Percentiles rank a stretch among this genome's conserved stretches.
Conservation (phyloP, 2,329 filamentous ascomycete genomes). For the Coleophoma eucalyptorum region DNA sequence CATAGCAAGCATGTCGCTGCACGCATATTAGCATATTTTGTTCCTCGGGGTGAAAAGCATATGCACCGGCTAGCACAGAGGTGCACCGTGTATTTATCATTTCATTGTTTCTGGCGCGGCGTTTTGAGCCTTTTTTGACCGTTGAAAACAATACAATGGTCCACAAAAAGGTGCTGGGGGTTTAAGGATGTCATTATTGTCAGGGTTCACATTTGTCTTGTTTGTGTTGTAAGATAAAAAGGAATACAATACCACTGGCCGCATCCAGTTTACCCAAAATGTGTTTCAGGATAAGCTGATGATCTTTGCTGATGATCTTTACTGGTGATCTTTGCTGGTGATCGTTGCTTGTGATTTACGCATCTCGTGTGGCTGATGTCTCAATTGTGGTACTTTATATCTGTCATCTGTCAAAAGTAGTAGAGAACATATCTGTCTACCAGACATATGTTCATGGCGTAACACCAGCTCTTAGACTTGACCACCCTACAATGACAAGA, state of each 20-base stretch:
- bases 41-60: conserved; percentile 10
- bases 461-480: no score
- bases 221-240: neutral
- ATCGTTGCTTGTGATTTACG: no score
- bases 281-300: no score
- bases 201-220: conserved; percentile 5
- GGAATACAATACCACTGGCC: neutral
- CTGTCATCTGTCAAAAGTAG: no score
- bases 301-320: no score
- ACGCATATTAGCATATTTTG: conserved; percentile 15
- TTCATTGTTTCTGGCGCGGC: conserved; percentile 15
- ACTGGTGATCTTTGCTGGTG: no score
- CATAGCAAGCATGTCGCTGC: conserved; percentile 6
- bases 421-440: no score
- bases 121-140: conserved; percentile 12
- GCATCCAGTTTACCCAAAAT: no score
- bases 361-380: no score
- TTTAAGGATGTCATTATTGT: neutral
- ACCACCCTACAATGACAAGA: no score
- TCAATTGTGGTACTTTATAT: no score
- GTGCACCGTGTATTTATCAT: conserved; percentile 11
- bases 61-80: conserved; percentile 13
- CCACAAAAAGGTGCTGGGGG: conserved; percentile 14
- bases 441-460: no score
- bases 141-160: conserved; percentile 7